These are phyloP conservation scores for Lepidium aucheri DNA, from an alignment of 345 rosid species.

Conservation along the genomic window DNA sequence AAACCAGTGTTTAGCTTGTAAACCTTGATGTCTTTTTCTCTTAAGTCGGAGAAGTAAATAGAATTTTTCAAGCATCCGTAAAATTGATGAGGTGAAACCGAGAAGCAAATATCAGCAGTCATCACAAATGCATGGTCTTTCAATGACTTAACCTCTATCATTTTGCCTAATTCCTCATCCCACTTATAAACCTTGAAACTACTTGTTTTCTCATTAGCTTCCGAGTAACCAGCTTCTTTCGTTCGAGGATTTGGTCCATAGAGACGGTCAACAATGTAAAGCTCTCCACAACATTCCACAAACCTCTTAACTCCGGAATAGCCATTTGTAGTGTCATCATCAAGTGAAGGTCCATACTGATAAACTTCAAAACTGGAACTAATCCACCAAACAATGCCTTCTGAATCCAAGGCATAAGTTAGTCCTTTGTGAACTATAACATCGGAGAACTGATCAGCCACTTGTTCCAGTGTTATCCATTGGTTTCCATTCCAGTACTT, in stretches of 20 bases:
- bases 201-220: no score
- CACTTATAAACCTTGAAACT: constrained; percentile 29
- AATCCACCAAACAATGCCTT: not conserved
- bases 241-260: not conserved
- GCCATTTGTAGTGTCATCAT: not conserved
- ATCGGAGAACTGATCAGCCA: not conserved
- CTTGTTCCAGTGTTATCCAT: not conserved
- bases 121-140: constrained; percentile 16
- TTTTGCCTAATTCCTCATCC: constrained; percentile 19
- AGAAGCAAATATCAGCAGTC: constrained; percentile 18
- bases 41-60: constrained; percentile 2
- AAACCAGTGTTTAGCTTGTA: not conserved
- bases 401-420: not conserved
- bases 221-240: not conserved
- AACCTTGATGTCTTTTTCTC: not conserved
- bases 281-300: not conserved
- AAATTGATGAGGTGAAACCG: constrained; percentile 16
- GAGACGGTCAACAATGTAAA: not conserved
- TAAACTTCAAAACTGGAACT: not conserved
- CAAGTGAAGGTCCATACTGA: not conserved
- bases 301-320: not conserved
- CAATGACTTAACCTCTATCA: constrained; percentile 22
- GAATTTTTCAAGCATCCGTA: not conserved
- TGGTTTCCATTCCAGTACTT: not conserved
- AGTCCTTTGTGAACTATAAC: not conserved